Conservation (phyloP, 441 rosid genomes). For the Gossypium trilobum region DNA sequence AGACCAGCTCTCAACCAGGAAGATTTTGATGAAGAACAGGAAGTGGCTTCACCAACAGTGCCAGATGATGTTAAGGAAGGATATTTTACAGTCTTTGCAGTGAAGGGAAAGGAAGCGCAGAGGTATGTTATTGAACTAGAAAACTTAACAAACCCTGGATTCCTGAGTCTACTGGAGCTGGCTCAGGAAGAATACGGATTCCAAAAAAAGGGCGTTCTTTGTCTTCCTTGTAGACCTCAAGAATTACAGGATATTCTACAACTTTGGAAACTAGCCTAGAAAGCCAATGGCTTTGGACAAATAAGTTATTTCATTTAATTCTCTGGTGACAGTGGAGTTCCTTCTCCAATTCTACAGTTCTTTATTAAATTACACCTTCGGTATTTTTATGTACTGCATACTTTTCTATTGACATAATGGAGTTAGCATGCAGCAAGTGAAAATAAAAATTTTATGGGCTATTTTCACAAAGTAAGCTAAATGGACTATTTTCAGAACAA, state of each 20-base stretch:
- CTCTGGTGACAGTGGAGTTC: background rate
- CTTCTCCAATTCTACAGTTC: too few relatives aligned
- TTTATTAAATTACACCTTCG: too few relatives aligned
- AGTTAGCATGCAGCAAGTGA: background rate
- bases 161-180: conserved; percentile 23
- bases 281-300: background rate
- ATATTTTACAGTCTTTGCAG: conserved; percentile 22
- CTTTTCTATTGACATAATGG: too few relatives aligned
- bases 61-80: conserved; percentile 26
- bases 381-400: too few relatives aligned
- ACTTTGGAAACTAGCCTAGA: background rate
- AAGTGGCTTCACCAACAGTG: background rate
- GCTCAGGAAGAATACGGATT: conserved; percentile 36
- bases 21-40: background rate
- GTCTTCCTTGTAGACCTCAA: conserved; percentile 24
- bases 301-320: background rate
- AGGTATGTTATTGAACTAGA: conserved; percentile 26
- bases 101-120: conserved; percentile 14
- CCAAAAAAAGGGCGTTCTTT: conserved; percentile 28
- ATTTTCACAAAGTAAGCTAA: background rate
- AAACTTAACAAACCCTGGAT: conserved; percentile 24
- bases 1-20: background rate
- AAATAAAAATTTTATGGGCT: background rate
- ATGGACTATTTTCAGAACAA: too few relatives aligned
- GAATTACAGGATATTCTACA: conserved; percentile 18